Base-by-base conservation (phyloP, 345 rosid species). In the Lepidium africanum region DNA sequence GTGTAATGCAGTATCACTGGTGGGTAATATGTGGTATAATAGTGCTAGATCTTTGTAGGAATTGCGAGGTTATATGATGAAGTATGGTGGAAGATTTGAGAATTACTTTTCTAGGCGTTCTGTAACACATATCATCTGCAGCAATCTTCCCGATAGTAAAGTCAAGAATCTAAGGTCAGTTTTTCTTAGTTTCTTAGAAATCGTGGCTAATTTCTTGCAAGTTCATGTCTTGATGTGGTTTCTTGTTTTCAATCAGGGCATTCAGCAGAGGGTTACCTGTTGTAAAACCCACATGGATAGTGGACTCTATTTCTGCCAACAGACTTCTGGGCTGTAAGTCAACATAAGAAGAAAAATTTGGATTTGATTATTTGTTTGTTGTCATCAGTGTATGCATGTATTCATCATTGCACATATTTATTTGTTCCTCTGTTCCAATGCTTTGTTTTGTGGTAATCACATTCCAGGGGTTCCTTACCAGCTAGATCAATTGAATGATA, bases 241-340 rank as follows among this genome's bases (percentile, higher is more conserved):
- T 72, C 17, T 72, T 49, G 37, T 56, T 74, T 68, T 19, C 4
- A 46, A 68, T n/a, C 83, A 93, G 98, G 79, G 83, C 97, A 59
- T 93, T 90, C 69, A 93, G 97, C 65, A 63, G 87, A 76, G 97
- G 98, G 21, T 84, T 93, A 32, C 98, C 98, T 38, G 97, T 93
- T 5, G 94, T 93, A 69, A 93, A 88, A 83, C 98, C 98, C 46
- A 23, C 78, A 33, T 93, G 98, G 98, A 78, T 93, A 59, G 57
- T 83, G 78, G 97, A 93, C 64, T 88, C 90, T 74, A 72, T 88
- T 41, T 83, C 81, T 59, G 87, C 94, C 36, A 84, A 87, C 65
- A 88, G 80, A 66, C 90, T 93, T 49, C 69, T 93, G 73, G 84
- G 83, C 47, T 93, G 98, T 90, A 82, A 85, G 97, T 84, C 71